Base-by-base conservation (phyloP, 2,329 filamentous ascomycete genomes). In the Fusarium sp. region DNA sequence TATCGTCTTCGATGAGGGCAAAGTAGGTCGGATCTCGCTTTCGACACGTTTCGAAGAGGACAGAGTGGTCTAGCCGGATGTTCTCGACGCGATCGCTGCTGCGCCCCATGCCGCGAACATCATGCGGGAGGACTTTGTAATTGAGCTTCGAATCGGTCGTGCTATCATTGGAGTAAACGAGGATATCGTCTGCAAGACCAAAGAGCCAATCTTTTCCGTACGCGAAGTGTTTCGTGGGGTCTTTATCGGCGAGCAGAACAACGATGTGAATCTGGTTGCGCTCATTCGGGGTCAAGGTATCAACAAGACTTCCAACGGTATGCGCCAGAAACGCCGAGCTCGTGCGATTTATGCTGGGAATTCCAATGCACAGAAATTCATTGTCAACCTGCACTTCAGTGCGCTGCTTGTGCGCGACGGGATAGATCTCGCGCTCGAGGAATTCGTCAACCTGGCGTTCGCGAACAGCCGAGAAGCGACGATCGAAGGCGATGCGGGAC, bases 1-100 rank as follows among this genome's bases (percentile, higher is more conserved):
- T 67, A 41, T 80, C 78, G 60, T 80, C 78, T 53, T 80, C 78
- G 36, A 80, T 70, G 8, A 80, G 73, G 6, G 76, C 77, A 56
- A 80, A 77, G 52, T 78, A 80, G 2, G 69, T 71, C 6, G 76
- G 64, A 1, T 72, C 70, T 21, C 68, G 69, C 40, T 63, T 31
- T 21, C 72, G 69, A 31, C 78, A 80, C 2, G 72, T 46, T 58
- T 78, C 76, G 45, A 78, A 71, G 6, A 79, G 70, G 2, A 74
- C 66, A 1, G 77, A 77, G 53, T 78, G 74, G 47, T 79, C 77
- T 9, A 77, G 63, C 1, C 76, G 75, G 47, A 78, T 76, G 27
- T 77, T 77, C 67, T 78, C 76, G 35, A 73, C 70, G 17, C 76
- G 72, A 4, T 70, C 70, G 11, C 69, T 64, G 17, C 75, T 76